A percentile compares a stretch with the other conserved stretches of the same genome.
Evolutionary conservation across 192 early-diverging fungal species (phyloP).

Genomic region (Coemansia sp.): DNA sequence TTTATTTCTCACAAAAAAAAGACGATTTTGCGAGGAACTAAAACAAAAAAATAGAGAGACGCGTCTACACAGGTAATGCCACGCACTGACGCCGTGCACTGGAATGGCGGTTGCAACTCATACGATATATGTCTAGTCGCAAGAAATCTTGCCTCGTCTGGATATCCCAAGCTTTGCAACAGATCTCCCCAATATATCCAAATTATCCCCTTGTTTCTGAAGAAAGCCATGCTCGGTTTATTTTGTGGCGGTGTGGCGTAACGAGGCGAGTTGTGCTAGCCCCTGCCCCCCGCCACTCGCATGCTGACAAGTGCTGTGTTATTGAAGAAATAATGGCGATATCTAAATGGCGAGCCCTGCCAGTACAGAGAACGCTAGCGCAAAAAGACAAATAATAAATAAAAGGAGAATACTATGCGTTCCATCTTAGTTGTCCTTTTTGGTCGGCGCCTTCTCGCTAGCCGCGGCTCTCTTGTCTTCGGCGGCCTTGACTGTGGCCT

Average conservation of each 20-base stretch:
- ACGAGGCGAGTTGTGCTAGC: background rate
- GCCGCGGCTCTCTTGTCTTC: conserved; percentile 24
- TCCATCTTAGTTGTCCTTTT: conserved; percentile 7
- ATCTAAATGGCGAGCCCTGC: background rate
- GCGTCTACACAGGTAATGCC: background rate
- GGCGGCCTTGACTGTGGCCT: conserved; percentile 34
- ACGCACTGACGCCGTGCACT: background rate
- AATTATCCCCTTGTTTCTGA: background rate
- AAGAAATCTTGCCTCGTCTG: background rate
- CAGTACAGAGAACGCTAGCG: background rate
- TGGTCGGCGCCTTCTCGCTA: conserved; percentile 11
- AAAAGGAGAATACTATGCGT: background rate
- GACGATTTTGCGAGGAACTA: background rate
- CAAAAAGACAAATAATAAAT: conserved; percentile 5
- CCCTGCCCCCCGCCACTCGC: background rate
- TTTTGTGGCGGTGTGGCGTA: conserved; percentile 1
- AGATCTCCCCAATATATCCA: background rate
- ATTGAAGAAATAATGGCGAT: background rate
- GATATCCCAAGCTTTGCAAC: background rate
- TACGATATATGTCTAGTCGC: background rate
- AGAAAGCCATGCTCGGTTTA: background rate
- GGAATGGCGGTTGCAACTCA: background rate
- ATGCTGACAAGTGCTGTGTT: background rate
- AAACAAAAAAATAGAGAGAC: background rate
- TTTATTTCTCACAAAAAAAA: background rate